Percentiles rank a stretch among this genome's conserved stretches.
Evolutionary conservation across 1,139 yeast genomes (phyloP).

Genomic region (Nakaseomyces kungkrabaensis): DNA sequence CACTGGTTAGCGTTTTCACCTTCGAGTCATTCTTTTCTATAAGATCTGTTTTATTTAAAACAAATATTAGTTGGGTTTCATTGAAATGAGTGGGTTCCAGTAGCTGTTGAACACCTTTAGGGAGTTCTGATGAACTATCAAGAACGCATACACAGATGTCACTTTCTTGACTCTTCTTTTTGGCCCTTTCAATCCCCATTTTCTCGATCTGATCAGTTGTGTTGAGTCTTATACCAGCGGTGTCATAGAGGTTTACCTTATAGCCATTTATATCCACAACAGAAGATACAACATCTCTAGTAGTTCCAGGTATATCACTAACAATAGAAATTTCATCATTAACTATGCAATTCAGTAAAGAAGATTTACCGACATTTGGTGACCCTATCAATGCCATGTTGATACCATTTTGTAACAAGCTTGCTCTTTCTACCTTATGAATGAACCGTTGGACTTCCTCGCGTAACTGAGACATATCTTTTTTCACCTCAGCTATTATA

Average conservation of each 20-base stretch:
- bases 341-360: constrained; percentile 63
- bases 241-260: constrained; percentile 78
- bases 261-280: constrained; percentile 76
- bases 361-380: constrained; percentile 95
- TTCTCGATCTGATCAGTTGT: constrained; percentile 54
- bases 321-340: constrained; percentile 85
- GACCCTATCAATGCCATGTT: constrained; percentile 73
- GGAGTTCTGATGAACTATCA: constrained; percentile 23
- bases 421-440: constrained; percentile 46
- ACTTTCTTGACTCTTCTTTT: constrained; percentile 43
- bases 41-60: constrained; percentile 58
- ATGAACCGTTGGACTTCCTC: constrained; percentile 42
- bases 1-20: constrained; percentile 20
- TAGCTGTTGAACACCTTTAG: constrained; percentile 15
- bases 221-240: constrained; percentile 78
- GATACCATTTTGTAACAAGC: constrained; percentile 63
- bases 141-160: constrained; percentile 51
- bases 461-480: constrained; percentile 35
- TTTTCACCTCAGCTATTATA: constrained; percentile 42
- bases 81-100: constrained; percentile 29
- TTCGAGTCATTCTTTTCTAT: constrained; percentile 21
- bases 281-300: constrained; percentile 79
- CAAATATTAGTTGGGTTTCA: constrained; percentile 32
- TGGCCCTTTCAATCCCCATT: constrained; percentile 79
- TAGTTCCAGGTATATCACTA: constrained; percentile 87